Evolutionary conservation across 2,329 filamentous ascomycete genomes (phyloP).

Genomic region (Tolypocladium sp.): DNA sequence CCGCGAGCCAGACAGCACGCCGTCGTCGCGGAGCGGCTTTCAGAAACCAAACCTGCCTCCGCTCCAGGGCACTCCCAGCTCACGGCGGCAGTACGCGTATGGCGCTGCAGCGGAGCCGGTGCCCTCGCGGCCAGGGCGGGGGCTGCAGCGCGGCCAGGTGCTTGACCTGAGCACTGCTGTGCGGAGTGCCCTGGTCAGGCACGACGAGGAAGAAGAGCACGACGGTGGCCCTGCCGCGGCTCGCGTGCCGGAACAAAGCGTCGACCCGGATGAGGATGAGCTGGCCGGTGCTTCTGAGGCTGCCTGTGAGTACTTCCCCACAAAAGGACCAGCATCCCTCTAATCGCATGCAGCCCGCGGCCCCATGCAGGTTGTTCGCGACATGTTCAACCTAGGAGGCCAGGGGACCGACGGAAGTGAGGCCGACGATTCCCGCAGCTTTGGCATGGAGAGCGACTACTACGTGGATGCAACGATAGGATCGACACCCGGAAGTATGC

Average conservation of each 20-base stretch:
- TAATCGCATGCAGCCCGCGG: neutral
- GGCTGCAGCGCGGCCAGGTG: conserved; percentile 7
- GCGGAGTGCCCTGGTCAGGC: conserved; percentile 14
- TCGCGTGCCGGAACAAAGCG: neutral
- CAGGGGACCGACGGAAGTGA: conserved; percentile 12
- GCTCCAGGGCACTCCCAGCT: conserved; percentile 22
- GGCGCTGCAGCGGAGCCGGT: conserved; percentile 25
- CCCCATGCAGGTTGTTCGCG: neutral
- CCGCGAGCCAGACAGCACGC: conserved; percentile 4
- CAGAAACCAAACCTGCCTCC: conserved; percentile 15
- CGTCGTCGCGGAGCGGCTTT: conserved; percentile 6
- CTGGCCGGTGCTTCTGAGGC: conserved; percentile 4
- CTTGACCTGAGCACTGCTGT: conserved; percentile 19
- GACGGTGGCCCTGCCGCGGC: neutral
- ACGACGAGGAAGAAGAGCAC: conserved; percentile 6
- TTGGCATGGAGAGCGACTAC: conserved; percentile 24
- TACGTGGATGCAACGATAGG: conserved; percentile 27
- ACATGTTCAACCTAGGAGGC: neutral
- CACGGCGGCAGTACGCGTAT: conserved; percentile 27
- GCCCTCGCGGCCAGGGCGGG: conserved; percentile 10
- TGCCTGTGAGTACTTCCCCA: neutral
- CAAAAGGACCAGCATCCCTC: neutral
- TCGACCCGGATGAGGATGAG: conserved; percentile 11
- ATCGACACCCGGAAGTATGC: conserved; percentile 13
- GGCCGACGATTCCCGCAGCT: conserved; percentile 23